Evolutionary conservation across 1,284 basidiomycete species (phyloP).

Genomic region (Ustilago bromivora): DNA sequence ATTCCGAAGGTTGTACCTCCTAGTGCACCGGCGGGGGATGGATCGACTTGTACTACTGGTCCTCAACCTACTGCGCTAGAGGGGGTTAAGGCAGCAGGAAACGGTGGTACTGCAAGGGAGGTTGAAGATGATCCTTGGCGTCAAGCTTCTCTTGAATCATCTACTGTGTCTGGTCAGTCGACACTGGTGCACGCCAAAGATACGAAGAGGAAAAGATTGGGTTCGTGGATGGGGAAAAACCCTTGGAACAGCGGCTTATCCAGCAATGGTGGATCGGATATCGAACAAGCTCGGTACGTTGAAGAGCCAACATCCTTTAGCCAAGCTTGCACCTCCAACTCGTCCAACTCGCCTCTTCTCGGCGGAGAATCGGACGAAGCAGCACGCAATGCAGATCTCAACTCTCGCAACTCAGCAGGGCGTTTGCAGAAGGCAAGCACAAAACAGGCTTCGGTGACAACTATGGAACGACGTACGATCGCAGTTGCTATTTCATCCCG

Average conservation of each 20-base stretch:
- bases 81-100: background rate
- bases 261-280: slow-evolving; percentile 29
- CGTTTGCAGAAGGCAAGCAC: slow-evolving; percentile 28
- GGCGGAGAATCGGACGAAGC: slow-evolving; percentile 21
- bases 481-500: slow-evolving; percentile 80
- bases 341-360: background rate
- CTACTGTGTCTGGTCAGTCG: slow-evolving; percentile 27
- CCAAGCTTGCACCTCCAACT: background rate
- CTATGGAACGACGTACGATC: slow-evolving; percentile 77
- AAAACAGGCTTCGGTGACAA: slow-evolving; percentile 19
- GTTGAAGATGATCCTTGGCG: slow-evolving; percentile 45
- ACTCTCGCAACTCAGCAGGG: slow-evolving; percentile 35
- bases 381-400: slow-evolving; percentile 47
- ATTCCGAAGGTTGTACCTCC: slow-evolving; percentile 38
- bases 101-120: slow-evolving; percentile 6
- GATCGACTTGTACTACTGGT: slow-evolving; percentile 23
- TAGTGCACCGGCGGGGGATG: slow-evolving; percentile 42
- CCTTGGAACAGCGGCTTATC: slow-evolving; percentile 51
- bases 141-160: slow-evolving; percentile 32
- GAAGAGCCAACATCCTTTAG: slow-evolving; percentile 31
- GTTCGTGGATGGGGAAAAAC: slow-evolving; percentile 54
- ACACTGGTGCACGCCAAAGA: slow-evolving; percentile 43
- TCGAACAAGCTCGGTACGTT: slow-evolving; percentile 35
- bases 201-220: slow-evolving; percentile 30
- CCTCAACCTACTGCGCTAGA: slow-evolving; percentile 34